A percentile compares a stretch with the other conserved stretches of the same genome.
Conservation (phyloP, 352 stramenopile genomes). For the Thraustotheca clavata region DNA sequence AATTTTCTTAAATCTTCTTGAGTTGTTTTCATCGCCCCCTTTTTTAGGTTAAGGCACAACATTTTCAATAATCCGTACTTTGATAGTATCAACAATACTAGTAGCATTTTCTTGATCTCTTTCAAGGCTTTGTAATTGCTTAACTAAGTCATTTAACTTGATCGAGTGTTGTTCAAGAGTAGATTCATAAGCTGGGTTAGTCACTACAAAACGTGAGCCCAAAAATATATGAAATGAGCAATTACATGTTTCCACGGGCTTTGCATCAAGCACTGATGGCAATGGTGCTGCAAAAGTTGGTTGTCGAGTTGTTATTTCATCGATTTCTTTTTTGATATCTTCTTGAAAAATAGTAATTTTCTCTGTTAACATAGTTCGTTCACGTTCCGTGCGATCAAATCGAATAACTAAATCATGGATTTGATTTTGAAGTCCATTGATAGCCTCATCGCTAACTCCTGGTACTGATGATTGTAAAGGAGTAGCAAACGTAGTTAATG, state of each 20-base stretch:
- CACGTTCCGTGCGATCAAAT: no score
- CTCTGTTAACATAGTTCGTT: no score
- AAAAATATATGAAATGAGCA: not conserved
- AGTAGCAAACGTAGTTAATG: no score
- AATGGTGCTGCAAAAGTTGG: not conserved
- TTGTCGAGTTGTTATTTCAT: not conserved
- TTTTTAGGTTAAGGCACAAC: not conserved
- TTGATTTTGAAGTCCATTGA: no score
- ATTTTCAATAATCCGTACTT: not conserved
- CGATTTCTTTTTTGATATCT: no score
- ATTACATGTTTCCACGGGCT: not conserved
- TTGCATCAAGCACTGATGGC: not conserved
- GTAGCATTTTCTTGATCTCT: not conserved
- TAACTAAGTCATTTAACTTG: constrained; percentile 4
- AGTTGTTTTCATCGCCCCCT: constrained; percentile 50
- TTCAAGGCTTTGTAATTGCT: not conserved
- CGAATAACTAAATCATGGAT: no score
- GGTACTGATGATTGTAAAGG: no score
- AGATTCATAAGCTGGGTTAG: not conserved
- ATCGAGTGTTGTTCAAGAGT: not conserved
- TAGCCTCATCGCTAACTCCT: no score
- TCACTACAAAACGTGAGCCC: not conserved
- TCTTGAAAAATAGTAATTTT: no score
- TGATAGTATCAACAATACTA: not conserved
- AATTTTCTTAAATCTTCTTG: constrained; percentile 36